A percentile compares a stretch with the other conserved stretches of the same genome.
Evolutionary conservation across 192 early-diverging fungal genomes (phyloP).

Genomic region (Allomyces javanicus): DNA sequence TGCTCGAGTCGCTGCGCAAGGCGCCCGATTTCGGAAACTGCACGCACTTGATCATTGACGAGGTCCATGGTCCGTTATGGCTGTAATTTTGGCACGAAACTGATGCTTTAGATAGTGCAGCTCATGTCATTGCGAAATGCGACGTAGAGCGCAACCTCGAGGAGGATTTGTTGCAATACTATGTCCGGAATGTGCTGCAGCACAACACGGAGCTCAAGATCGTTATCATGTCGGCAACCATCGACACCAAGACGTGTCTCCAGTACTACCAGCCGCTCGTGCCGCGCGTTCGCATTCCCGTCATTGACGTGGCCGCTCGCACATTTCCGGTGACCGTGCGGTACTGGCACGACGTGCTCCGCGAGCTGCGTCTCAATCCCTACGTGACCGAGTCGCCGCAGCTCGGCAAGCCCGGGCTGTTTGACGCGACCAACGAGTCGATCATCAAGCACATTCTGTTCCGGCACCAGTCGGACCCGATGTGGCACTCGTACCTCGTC

Average conservation of each 20-base stretch:
- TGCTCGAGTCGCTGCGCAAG: constrained; percentile 10
- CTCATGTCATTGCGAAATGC: not conserved
- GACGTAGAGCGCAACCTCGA: constrained; percentile 10
- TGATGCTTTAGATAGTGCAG: too few species aligned
- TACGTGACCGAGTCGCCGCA: constrained; percentile 2
- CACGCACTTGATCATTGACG: constrained; percentile 14
- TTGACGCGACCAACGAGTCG: constrained; percentile 7
- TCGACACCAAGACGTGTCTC: constrained; percentile 1
- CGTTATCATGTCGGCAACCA: constrained; percentile 13
- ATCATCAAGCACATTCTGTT: not conserved
- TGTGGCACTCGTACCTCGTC: constrained; percentile 8
- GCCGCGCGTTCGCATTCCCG: constrained; percentile 3
- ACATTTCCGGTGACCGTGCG: constrained; percentile 10
- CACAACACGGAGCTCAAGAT: constrained; percentile 9
- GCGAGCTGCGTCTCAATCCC: not conserved
- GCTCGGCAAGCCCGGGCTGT: constrained; percentile 6
- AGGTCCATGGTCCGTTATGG: constrained; percentile 3
- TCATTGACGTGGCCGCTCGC: constrained; percentile 6
- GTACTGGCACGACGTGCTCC: constrained; percentile 9
- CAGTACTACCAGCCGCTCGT: not conserved
- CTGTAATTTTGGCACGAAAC: too few species aligned
- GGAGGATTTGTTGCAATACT: constrained; percentile 11
- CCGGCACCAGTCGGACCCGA: constrained; percentile 3
- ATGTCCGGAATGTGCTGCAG: constrained; percentile 7
- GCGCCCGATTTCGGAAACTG: constrained; percentile 8